Base-by-base conservation (phyloP, 495 filamentous ascomycete genomes). In the Lophium mytilinum region DNA sequence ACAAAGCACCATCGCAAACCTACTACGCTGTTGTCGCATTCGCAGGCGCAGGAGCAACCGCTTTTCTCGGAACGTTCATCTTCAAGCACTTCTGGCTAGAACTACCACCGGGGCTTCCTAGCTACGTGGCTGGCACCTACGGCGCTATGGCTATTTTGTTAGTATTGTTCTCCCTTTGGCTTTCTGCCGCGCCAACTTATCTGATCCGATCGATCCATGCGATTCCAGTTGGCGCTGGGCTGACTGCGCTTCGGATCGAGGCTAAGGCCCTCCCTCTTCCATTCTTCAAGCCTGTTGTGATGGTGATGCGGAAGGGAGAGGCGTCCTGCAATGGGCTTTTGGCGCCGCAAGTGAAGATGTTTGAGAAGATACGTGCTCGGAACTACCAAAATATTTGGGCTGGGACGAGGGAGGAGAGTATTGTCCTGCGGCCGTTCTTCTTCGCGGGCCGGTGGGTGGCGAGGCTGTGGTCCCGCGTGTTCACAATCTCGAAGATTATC, bases 41-140 rank as follows among this genome's bases (percentile, higher is more conserved):
- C 34, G 52, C 36, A 1, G 37, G 50, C 35, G 62, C 50, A n/a
- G 50, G 12, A 33, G 10, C 10, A n/a, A 21, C 33, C 4, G 18
- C 37, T 33, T 42, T 12, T 10, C 35, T 24, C 18, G 58, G 50
- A 11, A 11, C 55, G 14, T 62, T 35, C 11, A 53, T 33, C 3
- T 52, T 59, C 9, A 40, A 60, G n/a, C 37, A 37, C 33, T 60
- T 41, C 12, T 21, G 37, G 24, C 51, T 53, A 18, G 41, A 60
- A 14, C 40, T 59, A 17, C 55, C 59, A 17, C 39, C 45, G 34
- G 59, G 55, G 21, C 48, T 59, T 1, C 59, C 58, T 2, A 49
- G 12, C 10, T 66, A 58, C 37, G 63, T 66, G 0, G 51, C 21
- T 17, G 53, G 47, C 33, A 50, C 55, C 15, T 66, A 66, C 34